Evolutionary conservation across 1,139 yeast genomes (phyloP), one percentile per base, ranked within the genome.

Genomic region (Tardiomyces depauwii): DNA sequence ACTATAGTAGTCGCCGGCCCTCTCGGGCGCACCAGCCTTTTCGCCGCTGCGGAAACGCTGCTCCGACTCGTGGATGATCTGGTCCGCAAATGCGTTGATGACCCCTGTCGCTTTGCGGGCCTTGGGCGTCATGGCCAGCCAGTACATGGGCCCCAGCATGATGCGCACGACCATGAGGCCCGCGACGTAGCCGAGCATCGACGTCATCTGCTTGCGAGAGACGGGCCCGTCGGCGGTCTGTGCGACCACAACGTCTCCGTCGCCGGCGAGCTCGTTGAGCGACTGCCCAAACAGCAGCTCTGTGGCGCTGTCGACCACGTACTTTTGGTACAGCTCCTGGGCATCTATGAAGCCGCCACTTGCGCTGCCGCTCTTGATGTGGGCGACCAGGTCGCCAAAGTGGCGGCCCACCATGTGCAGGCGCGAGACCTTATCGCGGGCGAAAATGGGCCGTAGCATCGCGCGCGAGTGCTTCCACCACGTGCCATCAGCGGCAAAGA

Each of bases 381-480:
- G 71, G 41, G 60, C 59, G 40, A 66, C 61, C 40, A 74, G 60
- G 9, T 53, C 57, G 53, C 65, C 67, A n/a, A 74, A 53, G 50
- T 75, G 79, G n/a, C 68, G 69, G 53, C 72, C 78, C 51, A 77
- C 63, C 40, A 66, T 52, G 46, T 64, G 61, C 28, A 76, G 70
- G 50, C 76, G 78, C 19, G 74, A 70, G 44, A 77, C 68, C 57
- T 76, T 77, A 50, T 74, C 78, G 51, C 78, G 64, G 27, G 74
- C 67, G 60, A 77, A 77, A 57, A 75, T 80, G 2, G 82, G 82
- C 48, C 80, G 66, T 53, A 77, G 68, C 76, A 77, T 64, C 2
- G 78, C 72, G 41, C 82, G 63, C n/a, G 78, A 71, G 55, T 75
- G 78, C 51, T 73, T 70, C 82, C 82, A 77, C 1, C 73, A 74